phyloP scores from a whole-genome alignment of 768 basidiomycete species.

The Exidia glandulosa region DNA sequence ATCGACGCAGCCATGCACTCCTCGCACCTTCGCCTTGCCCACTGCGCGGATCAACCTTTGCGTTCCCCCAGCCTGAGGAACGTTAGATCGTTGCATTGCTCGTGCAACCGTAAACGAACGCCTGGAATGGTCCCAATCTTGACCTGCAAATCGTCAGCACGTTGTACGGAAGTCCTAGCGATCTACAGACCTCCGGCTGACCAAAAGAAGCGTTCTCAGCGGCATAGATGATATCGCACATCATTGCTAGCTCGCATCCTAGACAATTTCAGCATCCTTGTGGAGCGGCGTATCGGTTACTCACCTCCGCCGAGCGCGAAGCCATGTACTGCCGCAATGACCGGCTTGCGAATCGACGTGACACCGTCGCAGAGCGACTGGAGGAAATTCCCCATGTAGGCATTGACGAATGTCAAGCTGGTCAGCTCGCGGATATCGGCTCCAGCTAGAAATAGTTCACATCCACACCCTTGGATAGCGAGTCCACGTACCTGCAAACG shows the following conservation, averaged over 20 bases:
- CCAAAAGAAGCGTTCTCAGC: slow-evolving; percentile 87
- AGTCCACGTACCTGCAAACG: slow-evolving; percentile 71
- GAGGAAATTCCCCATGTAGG: slow-evolving; percentile 77
- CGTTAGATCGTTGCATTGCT: neutral
- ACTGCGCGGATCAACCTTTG: slow-evolving; percentile 78
- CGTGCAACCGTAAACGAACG: slow-evolving; percentile 21
- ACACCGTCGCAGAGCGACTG: slow-evolving; percentile 67
- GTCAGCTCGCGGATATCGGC: slow-evolving; percentile 99
- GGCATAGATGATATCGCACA: slow-evolving; percentile 91
- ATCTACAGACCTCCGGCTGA: slow-evolving; percentile 54
- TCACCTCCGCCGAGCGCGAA: slow-evolving; percentile 55
- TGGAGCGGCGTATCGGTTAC: slow-evolving; percentile 5
- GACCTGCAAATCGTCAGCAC: slow-evolving; percentile 28
- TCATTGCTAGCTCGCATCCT: slow-evolving; percentile 91
- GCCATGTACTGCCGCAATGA: slow-evolving; percentile 93
- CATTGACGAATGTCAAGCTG: slow-evolving; percentile 83
- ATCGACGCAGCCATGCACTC: neutral
- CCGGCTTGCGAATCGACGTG: slow-evolving; percentile 70
- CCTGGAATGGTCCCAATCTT: slow-evolving; percentile 92
- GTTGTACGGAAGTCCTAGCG: neutral
- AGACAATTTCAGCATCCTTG: slow-evolving; percentile 26
- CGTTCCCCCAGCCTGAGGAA: slow-evolving; percentile 50
- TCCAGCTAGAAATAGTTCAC: slow-evolving; percentile 46
- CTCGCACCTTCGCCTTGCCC: slow-evolving; percentile 57
- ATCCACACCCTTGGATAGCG: neutral